phyloP scores from a whole-genome alignment of 192 early-diverging fungal genomes.

The Umbelopsis ramanniana region DNA sequence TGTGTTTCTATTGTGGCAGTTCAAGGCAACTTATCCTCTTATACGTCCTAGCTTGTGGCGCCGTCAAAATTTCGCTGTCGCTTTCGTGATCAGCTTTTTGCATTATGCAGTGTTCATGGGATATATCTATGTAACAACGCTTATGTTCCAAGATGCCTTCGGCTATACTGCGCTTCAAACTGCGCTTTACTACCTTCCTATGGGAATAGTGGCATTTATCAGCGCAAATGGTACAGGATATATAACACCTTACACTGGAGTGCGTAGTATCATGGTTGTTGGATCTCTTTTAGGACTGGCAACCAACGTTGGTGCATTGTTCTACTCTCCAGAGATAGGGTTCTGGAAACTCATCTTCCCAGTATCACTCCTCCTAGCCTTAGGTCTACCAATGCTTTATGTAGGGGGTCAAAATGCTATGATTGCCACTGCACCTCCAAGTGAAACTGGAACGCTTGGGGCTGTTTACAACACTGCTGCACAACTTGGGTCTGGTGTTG shows the following conservation, averaged over 20 bases:
- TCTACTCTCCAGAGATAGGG: conserved; percentile 27
- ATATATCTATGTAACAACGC: conserved; percentile 50
- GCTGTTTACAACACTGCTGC: conserved; percentile 44
- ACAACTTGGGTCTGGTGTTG: conserved; percentile 46
- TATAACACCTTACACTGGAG: conserved; percentile 43
- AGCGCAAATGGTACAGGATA: conserved; percentile 40
- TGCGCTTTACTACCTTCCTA: conserved; percentile 48
- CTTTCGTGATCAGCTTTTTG: conserved; percentile 46
- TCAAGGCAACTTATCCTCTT: conserved; percentile 43
- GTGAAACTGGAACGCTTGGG: conserved; percentile 37
- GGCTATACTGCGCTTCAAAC: conserved; percentile 45
- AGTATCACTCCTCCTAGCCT: conserved; percentile 36
- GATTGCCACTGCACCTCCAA: conserved; percentile 40
- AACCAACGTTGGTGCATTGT: conserved; percentile 33
- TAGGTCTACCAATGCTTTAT: conserved; percentile 45
- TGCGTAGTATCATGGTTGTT: conserved; percentile 34
- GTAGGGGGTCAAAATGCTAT: conserved; percentile 36
- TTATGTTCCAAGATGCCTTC: conserved; percentile 55
- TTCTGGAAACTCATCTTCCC: conserved; percentile 46
- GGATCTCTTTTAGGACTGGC: conserved; percentile 40
- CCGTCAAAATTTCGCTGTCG: conserved; percentile 49
- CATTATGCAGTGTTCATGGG: conserved; percentile 45
- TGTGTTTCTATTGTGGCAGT: conserved; percentile 47
- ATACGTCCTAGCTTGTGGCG: conserved; percentile 48
- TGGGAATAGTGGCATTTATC: conserved; percentile 42